Percentiles rank a stretch among this genome's conserved stretches.
Evolutionary conservation across 257 asterid genomes (phyloP).

Genomic region (Solanum okadae): DNA sequence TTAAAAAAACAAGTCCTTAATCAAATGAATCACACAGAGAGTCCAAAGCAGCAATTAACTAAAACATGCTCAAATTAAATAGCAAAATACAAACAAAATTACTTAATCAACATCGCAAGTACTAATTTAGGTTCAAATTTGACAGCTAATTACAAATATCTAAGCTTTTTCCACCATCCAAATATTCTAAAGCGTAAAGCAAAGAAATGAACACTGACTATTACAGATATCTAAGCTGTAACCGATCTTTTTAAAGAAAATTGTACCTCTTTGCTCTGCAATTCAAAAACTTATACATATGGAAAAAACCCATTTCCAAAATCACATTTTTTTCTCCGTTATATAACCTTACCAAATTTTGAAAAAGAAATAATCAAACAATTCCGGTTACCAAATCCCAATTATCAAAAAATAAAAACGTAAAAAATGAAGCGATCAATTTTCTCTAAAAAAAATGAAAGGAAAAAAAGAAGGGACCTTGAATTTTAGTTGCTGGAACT

Average conservation of each 20-base stretch:
- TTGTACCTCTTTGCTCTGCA: background rate
- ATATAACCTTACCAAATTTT: background rate
- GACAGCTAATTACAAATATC: background rate
- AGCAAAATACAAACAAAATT: background rate
- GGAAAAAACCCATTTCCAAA: background rate
- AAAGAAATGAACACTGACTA: background rate
- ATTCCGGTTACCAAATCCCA: background rate
- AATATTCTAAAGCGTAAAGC: background rate
- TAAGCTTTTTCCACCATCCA: background rate
- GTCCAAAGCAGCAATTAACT: background rate
- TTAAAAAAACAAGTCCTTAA: background rate
- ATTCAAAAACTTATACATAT: background rate
- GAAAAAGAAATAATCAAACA: background rate
- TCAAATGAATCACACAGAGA: background rate
- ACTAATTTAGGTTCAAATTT: background rate
- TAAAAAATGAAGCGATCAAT: background rate
- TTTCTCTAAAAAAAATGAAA: background rate
- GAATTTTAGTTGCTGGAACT: slow-evolving; percentile 39
- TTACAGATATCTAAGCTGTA: background rate
- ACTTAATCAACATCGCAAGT: background rate
- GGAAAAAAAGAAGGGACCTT: slow-evolving; percentile 23
- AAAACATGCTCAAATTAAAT: background rate
- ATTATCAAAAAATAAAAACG: background rate
- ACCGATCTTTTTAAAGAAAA: background rate
- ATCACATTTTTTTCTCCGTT: background rate